A percentile compares a stretch with the other conserved stretches of the same genome.
phyloP scores from a whole-genome alignment of 441 rosid genomes.

The Erodium moschatum region DNA sequence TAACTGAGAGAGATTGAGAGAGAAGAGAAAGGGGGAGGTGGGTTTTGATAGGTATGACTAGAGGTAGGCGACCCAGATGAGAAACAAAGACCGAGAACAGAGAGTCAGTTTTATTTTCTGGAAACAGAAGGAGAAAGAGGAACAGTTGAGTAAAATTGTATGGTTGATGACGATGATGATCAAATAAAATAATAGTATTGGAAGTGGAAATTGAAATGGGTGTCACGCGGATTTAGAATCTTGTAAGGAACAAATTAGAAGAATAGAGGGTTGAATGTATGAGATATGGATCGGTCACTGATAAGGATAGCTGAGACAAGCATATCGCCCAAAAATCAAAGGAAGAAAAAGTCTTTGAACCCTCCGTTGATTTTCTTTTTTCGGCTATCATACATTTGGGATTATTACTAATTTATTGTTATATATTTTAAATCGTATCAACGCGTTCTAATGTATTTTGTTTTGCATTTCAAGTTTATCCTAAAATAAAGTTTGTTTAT shows the following conservation, averaged over 20 bases:
- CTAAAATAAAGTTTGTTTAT: too few species aligned
- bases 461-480: too few species aligned
- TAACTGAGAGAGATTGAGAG: neutral
- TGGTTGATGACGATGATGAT: neutral
- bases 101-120: neutral
- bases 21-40: neutral
- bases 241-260: neutral
- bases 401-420: too few species aligned
- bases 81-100: neutral
- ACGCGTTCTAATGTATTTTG: too few species aligned
- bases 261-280: neutral
- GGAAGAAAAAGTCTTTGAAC: too few species aligned
- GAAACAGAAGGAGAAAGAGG: neutral
- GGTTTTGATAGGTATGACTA: neutral
- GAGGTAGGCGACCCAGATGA: neutral
- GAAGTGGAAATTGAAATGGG: neutral
- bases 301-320: neutral
- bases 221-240: neutral
- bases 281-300: neutral
- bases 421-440: too few species aligned
- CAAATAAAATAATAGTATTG: neutral
- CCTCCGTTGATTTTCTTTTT: too few species aligned
- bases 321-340: neutral
- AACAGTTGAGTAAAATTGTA: neutral
- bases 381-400: too few species aligned